These are phyloP conservation scores for Kodamaea plutei DNA, from an alignment of 1,139 yeast genomes.

Conservation along the genomic window DNA sequence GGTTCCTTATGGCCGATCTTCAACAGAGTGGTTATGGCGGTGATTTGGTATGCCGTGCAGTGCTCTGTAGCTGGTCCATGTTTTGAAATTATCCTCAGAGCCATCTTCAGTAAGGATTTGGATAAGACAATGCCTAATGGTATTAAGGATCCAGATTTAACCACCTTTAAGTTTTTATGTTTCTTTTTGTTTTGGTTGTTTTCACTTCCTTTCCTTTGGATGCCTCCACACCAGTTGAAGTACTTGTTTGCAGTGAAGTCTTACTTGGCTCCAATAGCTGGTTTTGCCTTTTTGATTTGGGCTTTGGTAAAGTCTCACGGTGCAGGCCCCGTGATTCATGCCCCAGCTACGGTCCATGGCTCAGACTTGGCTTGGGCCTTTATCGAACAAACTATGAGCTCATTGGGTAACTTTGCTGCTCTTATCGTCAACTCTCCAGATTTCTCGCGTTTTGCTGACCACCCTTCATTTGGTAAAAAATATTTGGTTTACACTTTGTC, in stretches of 20 bases:
- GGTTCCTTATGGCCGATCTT: constrained; percentile 79
- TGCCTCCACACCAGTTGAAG: constrained; percentile 77
- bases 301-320: constrained; percentile 72
- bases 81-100: constrained; percentile 63
- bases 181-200: constrained; percentile 78
- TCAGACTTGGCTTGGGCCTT: constrained; percentile 78
- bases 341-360: constrained; percentile 47
- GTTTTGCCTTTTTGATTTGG: constrained; percentile 77
- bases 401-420: constrained; percentile 83
- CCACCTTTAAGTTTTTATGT: constrained; percentile 66
- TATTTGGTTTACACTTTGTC: constrained; percentile 50
- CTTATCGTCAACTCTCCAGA: constrained; percentile 86
- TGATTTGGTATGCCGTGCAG: constrained; percentile 84
- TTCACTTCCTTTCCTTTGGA: constrained; percentile 73
- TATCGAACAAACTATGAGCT: constrained; percentile 71
- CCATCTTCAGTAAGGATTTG: constrained; percentile 63
- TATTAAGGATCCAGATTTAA: constrained; percentile 51
- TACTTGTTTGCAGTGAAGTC: constrained; percentile 82
- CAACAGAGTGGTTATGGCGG: constrained; percentile 78
- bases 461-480: constrained; percentile 38
- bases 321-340: constrained; percentile 63
- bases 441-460: constrained; percentile 75
- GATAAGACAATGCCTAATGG: constrained; percentile 44
- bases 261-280: constrained; percentile 72
- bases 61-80: constrained; percentile 81